Evolutionary conservation across 805 yeast species (phyloP), one percentile per base, ranked within the genome.

Genomic region (Cyberlindnera bimundalis): DNA sequence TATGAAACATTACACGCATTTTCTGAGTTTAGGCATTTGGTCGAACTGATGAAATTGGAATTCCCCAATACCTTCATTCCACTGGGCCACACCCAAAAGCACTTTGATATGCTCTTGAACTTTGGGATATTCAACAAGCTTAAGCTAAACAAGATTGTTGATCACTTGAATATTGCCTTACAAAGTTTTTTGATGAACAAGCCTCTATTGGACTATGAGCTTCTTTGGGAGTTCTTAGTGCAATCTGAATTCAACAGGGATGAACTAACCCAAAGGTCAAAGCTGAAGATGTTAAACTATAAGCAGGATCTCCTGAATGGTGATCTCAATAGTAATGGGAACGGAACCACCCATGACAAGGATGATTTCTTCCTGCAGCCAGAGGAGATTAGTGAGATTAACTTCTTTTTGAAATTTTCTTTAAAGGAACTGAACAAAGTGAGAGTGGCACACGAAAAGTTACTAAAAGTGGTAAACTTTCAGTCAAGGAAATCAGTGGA

Each of bases 121-220:
- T 45, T 61, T 12, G 42, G 54, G 10, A 48, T 52, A n/a, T 56
- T 55, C 47, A 69, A 68, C 46, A 79, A 78, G 48, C 53, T 68
- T 31, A 66, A 70, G 34, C 49, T 74, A 26, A 78, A 78, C 48
- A 65, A 73, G 25, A 59, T 76, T 26, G 56, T 78, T 16, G 67
- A 70, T 27, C 61, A 65, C 26, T 47, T 81, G 26, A 81, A 81
- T 48, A 47, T 71, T 7, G 62, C 79, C 26, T 53, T 84, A 12
- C 59, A 68, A 15, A 56, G 67, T n/a, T 46, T 79, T 4, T 43
- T 62, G 6, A 56, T 62, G 31, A 78, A 65, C 47, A 64, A 64
- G 12, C 56, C 64, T 4, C 52, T 66, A 14, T 34, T 54, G 5
- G 52, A 61, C 4, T 65, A 68, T 43, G 71, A 62, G 24, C 48